Percentiles rank a stretch among this genome's conserved stretches.
These are phyloP conservation scores for Teratosphaeria viscida DNA, from an alignment of 2,329 filamentous ascomycete species.

Conservation along the genomic window DNA sequence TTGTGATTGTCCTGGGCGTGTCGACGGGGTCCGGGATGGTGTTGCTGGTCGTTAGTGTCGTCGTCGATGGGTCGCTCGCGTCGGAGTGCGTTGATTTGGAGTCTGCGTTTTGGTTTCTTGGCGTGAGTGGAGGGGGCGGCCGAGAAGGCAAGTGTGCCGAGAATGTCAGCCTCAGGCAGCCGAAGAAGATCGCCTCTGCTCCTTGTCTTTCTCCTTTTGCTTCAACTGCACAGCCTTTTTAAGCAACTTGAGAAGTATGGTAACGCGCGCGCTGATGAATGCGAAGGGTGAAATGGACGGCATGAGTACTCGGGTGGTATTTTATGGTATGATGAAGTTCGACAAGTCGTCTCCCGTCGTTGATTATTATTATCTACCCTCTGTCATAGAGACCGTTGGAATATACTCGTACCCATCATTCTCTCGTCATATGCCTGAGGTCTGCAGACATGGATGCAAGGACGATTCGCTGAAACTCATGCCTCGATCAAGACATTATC, in stretches of 20 bases:
- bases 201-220: neutral
- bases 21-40: conserved; percentile 4
- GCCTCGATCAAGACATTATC: too few species aligned
- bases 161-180: neutral
- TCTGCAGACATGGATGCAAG: neutral
- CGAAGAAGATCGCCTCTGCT: neutral
- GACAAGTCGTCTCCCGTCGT: neutral
- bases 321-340: neutral
- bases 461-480: too few species aligned
- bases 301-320: neutral
- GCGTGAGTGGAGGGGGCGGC: neutral
- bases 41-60: conserved; percentile 4
- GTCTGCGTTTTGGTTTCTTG: neutral
- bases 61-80: conserved; percentile 5
- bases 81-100: neutral
- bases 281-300: neutral
- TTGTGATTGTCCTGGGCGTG: conserved; percentile 12
- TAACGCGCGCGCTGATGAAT: neutral
- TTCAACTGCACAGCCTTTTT: neutral
- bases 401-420: neutral
- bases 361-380: too few species aligned
- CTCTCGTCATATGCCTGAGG: neutral
- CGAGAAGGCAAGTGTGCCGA: neutral
- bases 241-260: neutral
- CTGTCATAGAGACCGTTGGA: neutral